These are phyloP conservation scores for Fragilaria crotonensis DNA, from an alignment of 108 stramenopile genomes.

Conservation along the genomic window DNA sequence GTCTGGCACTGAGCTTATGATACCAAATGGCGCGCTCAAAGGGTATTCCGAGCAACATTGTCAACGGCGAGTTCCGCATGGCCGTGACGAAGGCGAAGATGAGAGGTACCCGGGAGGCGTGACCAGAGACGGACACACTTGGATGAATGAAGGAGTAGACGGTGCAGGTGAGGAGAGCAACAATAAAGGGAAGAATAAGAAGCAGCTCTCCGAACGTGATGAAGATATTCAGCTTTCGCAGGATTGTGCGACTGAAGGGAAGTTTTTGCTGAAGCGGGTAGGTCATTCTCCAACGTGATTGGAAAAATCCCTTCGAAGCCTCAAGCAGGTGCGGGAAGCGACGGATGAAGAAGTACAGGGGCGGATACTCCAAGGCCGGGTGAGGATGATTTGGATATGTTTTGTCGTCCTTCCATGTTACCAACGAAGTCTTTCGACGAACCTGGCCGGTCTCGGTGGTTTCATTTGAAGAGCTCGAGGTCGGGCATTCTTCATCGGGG, in stretches of 20 bases:
- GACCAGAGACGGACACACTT: conserved; percentile 12
- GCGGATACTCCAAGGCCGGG: conserved; percentile 11
- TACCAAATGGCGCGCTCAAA: conserved; percentile 47
- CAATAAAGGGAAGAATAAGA: conserved; percentile 7
- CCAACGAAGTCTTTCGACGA: not conserved
- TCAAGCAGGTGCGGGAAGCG: conserved; percentile 6
- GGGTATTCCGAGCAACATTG: conserved; percentile 42
- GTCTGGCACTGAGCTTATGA: conserved; percentile 31
- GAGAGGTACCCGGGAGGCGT: conserved; percentile 13
- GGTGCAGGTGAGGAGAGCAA: not conserved
- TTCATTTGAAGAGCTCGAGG: too few species aligned
- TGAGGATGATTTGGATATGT: conserved; percentile 13
- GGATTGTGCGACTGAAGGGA: not conserved
- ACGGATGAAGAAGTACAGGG: conserved; percentile 12
- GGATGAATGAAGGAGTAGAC: conserved; percentile 10
- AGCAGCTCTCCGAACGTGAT: conserved; percentile 18
- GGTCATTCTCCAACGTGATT: conserved; percentile 2
- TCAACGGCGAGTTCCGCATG: conserved; percentile 29
- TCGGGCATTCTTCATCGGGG: not conserved
- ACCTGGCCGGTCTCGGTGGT: not conserved
- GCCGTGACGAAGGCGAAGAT: conserved; percentile 22
- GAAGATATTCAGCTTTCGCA: conserved; percentile 11
- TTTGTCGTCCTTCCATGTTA: not conserved
- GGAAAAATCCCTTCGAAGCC: conserved; percentile 1
- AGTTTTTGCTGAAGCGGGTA: conserved; percentile 5